Conservation (phyloP, 306 rosid species). For the Neltuma alba region DNA sequence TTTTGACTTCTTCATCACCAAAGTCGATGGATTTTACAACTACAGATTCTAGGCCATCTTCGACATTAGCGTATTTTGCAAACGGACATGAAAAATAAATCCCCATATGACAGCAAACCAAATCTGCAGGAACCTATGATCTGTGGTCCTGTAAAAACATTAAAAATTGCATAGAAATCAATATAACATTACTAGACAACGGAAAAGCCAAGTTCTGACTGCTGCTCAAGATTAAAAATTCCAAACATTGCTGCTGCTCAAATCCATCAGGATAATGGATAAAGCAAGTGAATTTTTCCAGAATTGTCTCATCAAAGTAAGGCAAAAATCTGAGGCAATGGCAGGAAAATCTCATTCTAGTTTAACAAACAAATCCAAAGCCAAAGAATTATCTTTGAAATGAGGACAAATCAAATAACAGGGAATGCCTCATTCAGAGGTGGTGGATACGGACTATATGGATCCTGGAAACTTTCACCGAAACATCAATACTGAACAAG, state of each 20-base stretch:
- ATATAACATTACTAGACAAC: conserved; percentile 21
- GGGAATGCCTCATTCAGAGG: neutral
- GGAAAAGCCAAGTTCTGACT: conserved; percentile 19
- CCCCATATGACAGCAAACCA: conserved; percentile 65
- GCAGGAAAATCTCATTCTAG: conserved; percentile 39
- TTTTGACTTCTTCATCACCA: conserved; percentile 56
- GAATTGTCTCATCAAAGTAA: conserved; percentile 4
- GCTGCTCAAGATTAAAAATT: no score
- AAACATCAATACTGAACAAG: conserved; percentile 6
- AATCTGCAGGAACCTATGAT: conserved; percentile 30
- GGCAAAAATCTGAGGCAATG: conserved; percentile 21
- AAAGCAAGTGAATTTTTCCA: neutral
- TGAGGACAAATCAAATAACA: conserved; percentile 11
- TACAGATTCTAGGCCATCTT: conserved; percentile 62
- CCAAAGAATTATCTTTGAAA: neutral
- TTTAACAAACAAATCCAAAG: conserved; percentile 21
- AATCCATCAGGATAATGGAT: conserved; percentile 15
- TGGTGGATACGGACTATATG: neutral
- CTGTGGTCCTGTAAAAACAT: conserved; percentile 44
- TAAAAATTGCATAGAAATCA: conserved; percentile 26
- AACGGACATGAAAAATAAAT: conserved; percentile 76
- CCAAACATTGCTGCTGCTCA: neutral
- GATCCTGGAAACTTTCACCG: conserved; percentile 11
- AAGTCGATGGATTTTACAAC: conserved; percentile 72
- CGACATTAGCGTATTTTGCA: conserved; percentile 58